Evolutionary conservation across 805 yeast species (phyloP).

Genomic region (Pichia insulana): DNA sequence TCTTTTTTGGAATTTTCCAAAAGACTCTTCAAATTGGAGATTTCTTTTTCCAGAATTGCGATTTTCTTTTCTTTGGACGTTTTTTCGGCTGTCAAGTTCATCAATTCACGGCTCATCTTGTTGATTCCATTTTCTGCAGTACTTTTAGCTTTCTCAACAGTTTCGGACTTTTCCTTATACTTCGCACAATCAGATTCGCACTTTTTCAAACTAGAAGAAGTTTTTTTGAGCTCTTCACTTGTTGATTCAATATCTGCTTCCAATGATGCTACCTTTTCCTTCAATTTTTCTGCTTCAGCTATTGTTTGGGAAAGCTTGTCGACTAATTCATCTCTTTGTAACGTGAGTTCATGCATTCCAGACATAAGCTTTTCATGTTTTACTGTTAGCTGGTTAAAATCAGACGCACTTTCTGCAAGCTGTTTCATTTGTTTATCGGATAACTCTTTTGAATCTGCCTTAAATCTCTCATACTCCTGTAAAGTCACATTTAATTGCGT

Average conservation of each 20-base stretch:
- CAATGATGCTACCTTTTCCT: conserved; percentile 22
- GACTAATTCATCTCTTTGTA: conserved; percentile 20
- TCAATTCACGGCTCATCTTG: conserved; percentile 79
- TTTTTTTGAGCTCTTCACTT: conserved; percentile 16
- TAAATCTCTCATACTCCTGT: conserved; percentile 13
- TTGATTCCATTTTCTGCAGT: conserved; percentile 79
- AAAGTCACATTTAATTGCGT: conserved; percentile 21
- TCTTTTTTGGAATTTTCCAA: conserved; percentile 28
- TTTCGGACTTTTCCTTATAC: conserved; percentile 24
- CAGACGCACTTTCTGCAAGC: conserved; percentile 17
- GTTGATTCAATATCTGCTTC: conserved; percentile 26
- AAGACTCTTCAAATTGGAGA: conserved; percentile 24
- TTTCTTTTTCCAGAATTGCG: conserved; percentile 35
- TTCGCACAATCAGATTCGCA: conserved; percentile 19
- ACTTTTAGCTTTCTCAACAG: conserved; percentile 29
- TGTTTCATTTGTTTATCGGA: conserved; percentile 16
- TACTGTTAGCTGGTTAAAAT: conserved; percentile 28
- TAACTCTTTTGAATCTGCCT: conserved; percentile 14
- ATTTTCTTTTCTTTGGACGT: conserved; percentile 39
- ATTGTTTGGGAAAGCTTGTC: conserved; percentile 18
- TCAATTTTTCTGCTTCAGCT: conserved; percentile 20
- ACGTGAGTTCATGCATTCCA: conserved; percentile 29
- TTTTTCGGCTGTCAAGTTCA: conserved; percentile 54
- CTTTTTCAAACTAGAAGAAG: conserved; percentile 13
- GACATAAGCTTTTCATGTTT: conserved; percentile 17